Conservation (phyloP, 345 rosid genomes). For the Brassica carinata region DNA sequence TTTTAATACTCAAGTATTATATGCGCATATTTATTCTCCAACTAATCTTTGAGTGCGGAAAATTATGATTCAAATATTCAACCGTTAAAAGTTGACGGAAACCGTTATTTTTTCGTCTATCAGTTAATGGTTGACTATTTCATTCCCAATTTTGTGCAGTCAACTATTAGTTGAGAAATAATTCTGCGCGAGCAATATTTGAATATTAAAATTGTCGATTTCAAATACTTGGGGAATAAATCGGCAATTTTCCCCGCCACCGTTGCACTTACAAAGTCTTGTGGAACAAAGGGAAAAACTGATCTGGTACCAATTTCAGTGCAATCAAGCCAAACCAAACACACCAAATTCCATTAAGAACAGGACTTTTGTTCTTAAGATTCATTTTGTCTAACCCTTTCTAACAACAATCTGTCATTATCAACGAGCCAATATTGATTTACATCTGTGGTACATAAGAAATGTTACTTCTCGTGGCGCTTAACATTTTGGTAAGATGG, state of each 20-base stretch:
- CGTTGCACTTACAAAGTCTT: not conserved
- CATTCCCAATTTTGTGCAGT: too few relatives aligned
- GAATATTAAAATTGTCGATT: too few relatives aligned
- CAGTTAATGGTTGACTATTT: too few relatives aligned
- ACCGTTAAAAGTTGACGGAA: too few relatives aligned
- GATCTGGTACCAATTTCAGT: not conserved
- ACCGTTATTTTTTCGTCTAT: too few relatives aligned
- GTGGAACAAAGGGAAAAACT: not conserved
- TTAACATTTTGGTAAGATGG: constrained; percentile 21
- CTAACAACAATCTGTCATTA: not conserved
- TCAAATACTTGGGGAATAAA: too few relatives aligned
- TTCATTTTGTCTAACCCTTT: not conserved
- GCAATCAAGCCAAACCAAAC: not conserved
- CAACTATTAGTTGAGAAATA: too few relatives aligned
- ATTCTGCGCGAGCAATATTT: too few relatives aligned
- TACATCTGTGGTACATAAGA: constrained; percentile 20
- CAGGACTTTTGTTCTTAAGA: not conserved
- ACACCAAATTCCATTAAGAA: not conserved
- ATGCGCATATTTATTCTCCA: too few relatives aligned
- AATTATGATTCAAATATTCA: too few relatives aligned
- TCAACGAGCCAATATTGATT: constrained; percentile 19
- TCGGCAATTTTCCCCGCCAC: not conserved
- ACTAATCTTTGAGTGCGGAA: too few relatives aligned
- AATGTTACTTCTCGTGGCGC: constrained; percentile 27
- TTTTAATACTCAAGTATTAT: too few relatives aligned